A percentile compares a stretch with the other conserved stretches of the same genome.
phyloP scores from a whole-genome alignment of 1,139 yeast genomes.

The Geotrichum bryndzae region DNA sequence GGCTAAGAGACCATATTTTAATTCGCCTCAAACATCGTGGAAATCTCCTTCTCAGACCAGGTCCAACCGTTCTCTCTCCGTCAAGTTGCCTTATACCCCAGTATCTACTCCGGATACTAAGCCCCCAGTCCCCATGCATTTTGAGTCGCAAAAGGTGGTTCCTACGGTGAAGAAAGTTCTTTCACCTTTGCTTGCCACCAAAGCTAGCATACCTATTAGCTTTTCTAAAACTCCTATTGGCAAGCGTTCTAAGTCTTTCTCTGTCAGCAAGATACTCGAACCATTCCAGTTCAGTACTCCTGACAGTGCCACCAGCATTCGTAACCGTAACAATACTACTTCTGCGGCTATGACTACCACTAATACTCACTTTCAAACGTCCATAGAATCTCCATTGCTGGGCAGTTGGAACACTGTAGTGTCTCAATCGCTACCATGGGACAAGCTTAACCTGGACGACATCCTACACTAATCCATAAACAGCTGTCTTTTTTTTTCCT shows the following conservation, averaged over 20 bases:
- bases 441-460: background rate
- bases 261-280: background rate
- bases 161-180: background rate
- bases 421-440: background rate
- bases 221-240: background rate
- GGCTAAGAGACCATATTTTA: background rate
- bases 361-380: background rate
- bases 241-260: background rate
- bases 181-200: background rate
- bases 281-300: background rate
- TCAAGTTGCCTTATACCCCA: background rate
- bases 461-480: background rate
- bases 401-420: background rate
- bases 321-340: background rate
- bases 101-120: background rate
- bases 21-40: background rate
- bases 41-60: background rate
- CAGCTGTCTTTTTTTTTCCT: background rate
- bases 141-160: background rate
- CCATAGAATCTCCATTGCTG: background rate
- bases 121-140: background rate
- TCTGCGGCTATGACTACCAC: background rate
- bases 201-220: background rate
- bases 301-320: background rate
- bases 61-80: background rate